Evolutionary conservation across 139 green algal species (phyloP).

Genomic region (Chlamydomonas sp.): DNA sequence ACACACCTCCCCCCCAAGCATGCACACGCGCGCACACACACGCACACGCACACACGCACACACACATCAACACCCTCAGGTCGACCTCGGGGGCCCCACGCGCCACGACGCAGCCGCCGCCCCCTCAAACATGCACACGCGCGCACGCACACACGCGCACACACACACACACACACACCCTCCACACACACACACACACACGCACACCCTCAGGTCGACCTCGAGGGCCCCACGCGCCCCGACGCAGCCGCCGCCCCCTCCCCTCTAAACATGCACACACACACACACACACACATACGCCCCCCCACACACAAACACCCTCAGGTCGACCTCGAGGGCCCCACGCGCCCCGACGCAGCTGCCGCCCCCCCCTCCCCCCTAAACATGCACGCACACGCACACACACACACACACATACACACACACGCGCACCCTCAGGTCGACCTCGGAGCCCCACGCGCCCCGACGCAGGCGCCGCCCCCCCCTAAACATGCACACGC

Average conservation of each 20-base stretch:
- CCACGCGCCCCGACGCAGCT: not conserved
- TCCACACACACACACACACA: too few species aligned
- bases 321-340: not conserved
- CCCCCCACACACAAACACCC: not conserved
- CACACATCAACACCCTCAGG: not conserved
- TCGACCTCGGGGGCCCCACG: not conserved
- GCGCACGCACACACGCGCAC: not conserved
- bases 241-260: too few species aligned
- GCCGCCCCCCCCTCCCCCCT: too few species aligned
- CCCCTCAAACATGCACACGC: not conserved
- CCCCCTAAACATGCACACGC: too few species aligned
- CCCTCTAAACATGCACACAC: too few species aligned
- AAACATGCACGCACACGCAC: not conserved
- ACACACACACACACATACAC: not conserved
- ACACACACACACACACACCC: too few species aligned
- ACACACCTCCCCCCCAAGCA: not conserved
- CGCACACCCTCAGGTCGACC: too few species aligned
- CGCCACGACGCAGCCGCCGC: not conserved
- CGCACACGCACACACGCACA: not conserved
- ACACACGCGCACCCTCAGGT: not conserved
- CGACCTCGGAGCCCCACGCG: not conserved
- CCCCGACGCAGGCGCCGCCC: too few species aligned
- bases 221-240: too few species aligned
- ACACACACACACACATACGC: too few species aligned
- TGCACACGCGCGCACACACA: not conserved